A percentile compares a stretch with the other conserved stretches of the same genome.
These are phyloP conservation scores for Mycena belliarum DNA, from an alignment of 768 basidiomycete genomes.

Conservation along the genomic window DNA sequence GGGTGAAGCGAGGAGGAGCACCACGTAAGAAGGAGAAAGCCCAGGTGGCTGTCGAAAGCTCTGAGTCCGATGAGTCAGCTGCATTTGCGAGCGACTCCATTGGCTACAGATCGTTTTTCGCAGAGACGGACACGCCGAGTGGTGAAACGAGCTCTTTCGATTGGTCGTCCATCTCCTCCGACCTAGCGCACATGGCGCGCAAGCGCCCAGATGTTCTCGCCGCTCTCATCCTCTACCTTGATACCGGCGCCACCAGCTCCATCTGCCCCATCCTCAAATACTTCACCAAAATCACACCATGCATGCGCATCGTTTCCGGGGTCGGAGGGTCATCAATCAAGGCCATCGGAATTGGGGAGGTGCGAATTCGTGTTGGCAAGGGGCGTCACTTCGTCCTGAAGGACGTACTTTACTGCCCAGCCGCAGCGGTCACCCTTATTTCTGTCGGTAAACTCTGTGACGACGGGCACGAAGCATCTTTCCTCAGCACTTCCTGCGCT, in stretches of 20 bases:
- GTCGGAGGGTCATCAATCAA: background rate
- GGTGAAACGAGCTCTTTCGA: background rate
- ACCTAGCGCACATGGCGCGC: too few relatives aligned
- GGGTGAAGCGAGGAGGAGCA: background rate
- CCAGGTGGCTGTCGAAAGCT: background rate
- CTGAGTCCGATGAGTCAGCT: background rate
- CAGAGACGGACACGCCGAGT: background rate
- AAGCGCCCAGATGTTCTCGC: too few relatives aligned
- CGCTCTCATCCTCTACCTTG: background rate
- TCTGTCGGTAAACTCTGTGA: slow-evolving; percentile 2
- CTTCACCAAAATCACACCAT: background rate
- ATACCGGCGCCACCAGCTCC: slow-evolving; percentile 2
- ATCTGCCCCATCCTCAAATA: background rate
- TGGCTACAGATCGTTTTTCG: background rate
- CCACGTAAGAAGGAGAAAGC: background rate
- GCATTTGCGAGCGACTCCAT: background rate
- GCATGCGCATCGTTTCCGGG: background rate
- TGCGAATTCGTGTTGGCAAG: background rate
- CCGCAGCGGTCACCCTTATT: background rate
- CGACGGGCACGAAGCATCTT: background rate
- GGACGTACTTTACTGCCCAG: background rate
- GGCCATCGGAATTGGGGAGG: background rate
- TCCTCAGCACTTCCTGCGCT: background rate
- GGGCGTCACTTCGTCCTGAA: slow-evolving; percentile 1
- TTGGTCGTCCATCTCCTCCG: too few relatives aligned